Base-by-base conservation (phyloP, 2,329 filamentous ascomycete genomes). In the Fusarium solani-melongenae region DNA sequence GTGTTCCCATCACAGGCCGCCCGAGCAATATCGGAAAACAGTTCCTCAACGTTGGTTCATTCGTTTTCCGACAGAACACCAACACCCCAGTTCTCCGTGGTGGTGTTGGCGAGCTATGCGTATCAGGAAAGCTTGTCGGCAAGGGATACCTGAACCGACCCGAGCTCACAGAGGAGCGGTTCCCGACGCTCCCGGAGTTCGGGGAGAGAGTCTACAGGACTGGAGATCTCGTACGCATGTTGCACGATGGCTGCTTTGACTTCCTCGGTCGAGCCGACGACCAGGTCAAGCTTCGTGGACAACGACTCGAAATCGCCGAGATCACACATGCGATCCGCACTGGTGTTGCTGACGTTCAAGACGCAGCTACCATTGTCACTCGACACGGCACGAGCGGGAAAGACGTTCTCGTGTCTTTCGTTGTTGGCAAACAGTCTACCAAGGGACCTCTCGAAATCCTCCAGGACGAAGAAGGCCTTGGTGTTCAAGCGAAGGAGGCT, bases 251-350 rank as follows among this genome's bases (percentile, higher is more conserved):
- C 1, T 94, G 92, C 49, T 95, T 98, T 73, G 93, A 96, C 64
- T 98, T 98, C 79, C 86, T 97, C 3, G 95, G 96, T 4, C 90
- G 96, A 15, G 93, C 92, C 7, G 96, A 98, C 79, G 94, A 97
- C 64, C 95, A 98, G 82, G 92, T 98, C 71, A 98, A 98, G 80
- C 87, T 98, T 4, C 91, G 96, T 12, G 95, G 95, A 0, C 95
- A 98, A 80, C 88, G 95, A 15, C 87, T 98, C 1, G 96, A 98
- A 78, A 92, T 97, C 69, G 93, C 92, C 1, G 95, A 98, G 83
- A 97, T 98, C 81, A 96, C 97, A 75, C 92, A 95, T 57, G 90
- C 93, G 10, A 94, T 98, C 76, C 91, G 90, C 55, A 85, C 88
- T 22, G 88, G 89, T 0, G 86, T 90, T 0, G 71, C 81, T 0